Evolutionary conservation across 2,329 filamentous ascomycete genomes (phyloP).

Genomic region (Colletotrichum lentis): DNA sequence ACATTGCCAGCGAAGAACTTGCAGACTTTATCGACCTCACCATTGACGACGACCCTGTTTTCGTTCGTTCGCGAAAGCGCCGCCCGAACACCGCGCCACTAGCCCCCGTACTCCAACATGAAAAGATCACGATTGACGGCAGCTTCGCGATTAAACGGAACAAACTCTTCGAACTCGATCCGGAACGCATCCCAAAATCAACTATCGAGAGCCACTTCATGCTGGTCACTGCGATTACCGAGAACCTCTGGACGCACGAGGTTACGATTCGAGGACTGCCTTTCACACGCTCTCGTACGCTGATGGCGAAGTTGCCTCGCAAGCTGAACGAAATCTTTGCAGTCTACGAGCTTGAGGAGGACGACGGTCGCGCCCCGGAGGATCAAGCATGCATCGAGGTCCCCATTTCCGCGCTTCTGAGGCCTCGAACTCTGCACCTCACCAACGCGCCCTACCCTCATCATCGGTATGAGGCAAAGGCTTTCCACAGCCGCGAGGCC

Average conservation of each 20-base stretch:
- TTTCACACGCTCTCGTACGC: slow-evolving; percentile 47
- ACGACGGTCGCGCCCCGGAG: slow-evolving; percentile 46
- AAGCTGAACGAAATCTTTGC: slow-evolving; percentile 56
- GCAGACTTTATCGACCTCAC: slow-evolving; percentile 49
- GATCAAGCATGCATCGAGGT: slow-evolving; percentile 56
- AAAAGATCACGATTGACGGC: not conserved
- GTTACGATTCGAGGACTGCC: slow-evolving; percentile 50
- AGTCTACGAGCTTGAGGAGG: slow-evolving; percentile 52
- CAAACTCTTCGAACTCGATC: slow-evolving; percentile 44
- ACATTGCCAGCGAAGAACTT: slow-evolving; percentile 35
- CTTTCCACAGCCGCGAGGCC: slow-evolving; percentile 40
- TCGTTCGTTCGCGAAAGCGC: slow-evolving; percentile 6
- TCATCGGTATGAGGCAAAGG: slow-evolving; percentile 42
- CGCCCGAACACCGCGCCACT: not conserved
- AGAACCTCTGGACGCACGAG: slow-evolving; percentile 39
- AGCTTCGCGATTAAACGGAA: slow-evolving; percentile 39
- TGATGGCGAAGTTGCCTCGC: slow-evolving; percentile 50
- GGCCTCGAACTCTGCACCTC: slow-evolving; percentile 54
- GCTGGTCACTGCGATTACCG: slow-evolving; percentile 54
- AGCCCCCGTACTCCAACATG: not conserved
- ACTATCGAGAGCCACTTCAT: slow-evolving; percentile 49
- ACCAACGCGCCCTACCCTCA: slow-evolving; percentile 64
- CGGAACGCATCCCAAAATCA: slow-evolving; percentile 34
- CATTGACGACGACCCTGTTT: slow-evolving; percentile 38
- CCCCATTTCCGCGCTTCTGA: slow-evolving; percentile 47